Evolutionary conservation across 2,329 filamentous ascomycete species (phyloP).

Genomic region (Penicillium decumbens): DNA sequence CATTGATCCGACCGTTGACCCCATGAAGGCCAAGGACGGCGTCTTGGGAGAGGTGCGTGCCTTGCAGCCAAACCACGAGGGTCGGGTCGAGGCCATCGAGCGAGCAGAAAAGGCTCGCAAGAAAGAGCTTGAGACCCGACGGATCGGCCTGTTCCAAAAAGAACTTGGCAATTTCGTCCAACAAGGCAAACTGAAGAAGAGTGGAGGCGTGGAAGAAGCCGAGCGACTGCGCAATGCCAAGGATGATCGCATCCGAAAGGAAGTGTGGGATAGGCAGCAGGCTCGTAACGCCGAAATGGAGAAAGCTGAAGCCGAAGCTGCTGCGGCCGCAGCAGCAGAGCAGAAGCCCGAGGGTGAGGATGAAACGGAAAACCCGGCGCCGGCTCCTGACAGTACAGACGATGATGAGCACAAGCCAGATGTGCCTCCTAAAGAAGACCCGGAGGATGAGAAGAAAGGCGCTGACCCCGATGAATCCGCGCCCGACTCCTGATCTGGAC

Average conservation of each 20-base stretch:
- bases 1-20: slow-evolving; percentile 58
- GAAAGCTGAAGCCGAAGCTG: slow-evolving; percentile 29
- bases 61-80: slow-evolving; percentile 88
- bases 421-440: neutral
- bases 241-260: slow-evolving; percentile 78
- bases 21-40: slow-evolving; percentile 78
- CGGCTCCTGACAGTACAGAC: neutral
- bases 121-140: slow-evolving; percentile 76
- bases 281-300: slow-evolving; percentile 50
- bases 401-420: neutral
- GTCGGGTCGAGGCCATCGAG: slow-evolving; percentile 89
- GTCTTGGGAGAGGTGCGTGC: slow-evolving; percentile 90
- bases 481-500: slow-evolving; percentile 1
- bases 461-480: slow-evolving; percentile 1
- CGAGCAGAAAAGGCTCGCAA: slow-evolving; percentile 89
- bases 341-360: slow-evolving; percentile 10
- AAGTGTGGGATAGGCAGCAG: slow-evolving; percentile 58
- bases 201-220: slow-evolving; percentile 88
- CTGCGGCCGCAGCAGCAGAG: slow-evolving; percentile 24
- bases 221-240: slow-evolving; percentile 78
- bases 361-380: slow-evolving; percentile 1
- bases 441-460: slow-evolving; percentile 4
- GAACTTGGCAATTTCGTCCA: slow-evolving; percentile 82
- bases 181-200: slow-evolving; percentile 91
- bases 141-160: slow-evolving; percentile 71